These are phyloP conservation scores for Monascus purpureus DNA, from an alignment of 495 filamentous ascomycete genomes.

Conservation along the genomic window DNA sequence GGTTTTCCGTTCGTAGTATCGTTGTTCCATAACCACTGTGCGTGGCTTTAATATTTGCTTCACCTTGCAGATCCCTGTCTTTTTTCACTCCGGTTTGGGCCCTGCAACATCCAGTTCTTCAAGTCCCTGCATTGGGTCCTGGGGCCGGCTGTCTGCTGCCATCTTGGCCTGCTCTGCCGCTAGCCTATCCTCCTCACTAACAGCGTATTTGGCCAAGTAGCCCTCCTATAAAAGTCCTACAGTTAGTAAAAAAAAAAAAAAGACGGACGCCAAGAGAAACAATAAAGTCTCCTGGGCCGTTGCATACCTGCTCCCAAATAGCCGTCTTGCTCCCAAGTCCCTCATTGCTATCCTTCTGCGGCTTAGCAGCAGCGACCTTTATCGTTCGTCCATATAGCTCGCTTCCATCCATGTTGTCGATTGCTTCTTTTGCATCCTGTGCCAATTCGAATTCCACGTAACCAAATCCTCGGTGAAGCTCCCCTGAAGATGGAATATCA, in stretches of 20 bases:
- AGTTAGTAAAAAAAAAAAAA: slow-evolving; percentile 10
- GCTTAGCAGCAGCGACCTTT: slow-evolving; percentile 82
- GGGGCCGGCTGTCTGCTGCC: slow-evolving; percentile 35
- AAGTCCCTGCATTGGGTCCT: slow-evolving; percentile 91
- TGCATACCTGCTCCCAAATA: slow-evolving; percentile 87
- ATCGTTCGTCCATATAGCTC: slow-evolving; percentile 90
- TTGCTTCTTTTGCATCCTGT: slow-evolving; percentile 82
- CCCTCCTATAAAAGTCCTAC: slow-evolving; percentile 52
- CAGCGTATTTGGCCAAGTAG: slow-evolving; percentile 81
- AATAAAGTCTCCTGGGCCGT: slow-evolving; percentile 4
- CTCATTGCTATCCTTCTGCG: slow-evolving; percentile 76
- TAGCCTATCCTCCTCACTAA: slow-evolving; percentile 69
- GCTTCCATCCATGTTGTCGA: slow-evolving; percentile 98
- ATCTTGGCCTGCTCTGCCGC: slow-evolving; percentile 45
- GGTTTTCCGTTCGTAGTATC: background rate
- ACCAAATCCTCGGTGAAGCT: slow-evolving; percentile 82
- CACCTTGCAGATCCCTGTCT: background rate
- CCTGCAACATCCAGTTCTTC: slow-evolving; percentile 90
- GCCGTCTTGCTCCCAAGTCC: slow-evolving; percentile 89
- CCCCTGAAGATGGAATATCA: slow-evolving; percentile 52
- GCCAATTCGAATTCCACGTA: slow-evolving; percentile 89
- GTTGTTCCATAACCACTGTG: slow-evolving; percentile 6
- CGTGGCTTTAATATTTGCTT: slow-evolving; percentile 8
- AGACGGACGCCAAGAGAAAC: slow-evolving; percentile 1
- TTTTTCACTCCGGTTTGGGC: slow-evolving; percentile 58